Conservation (phyloP, 83 land plant genomes). For the Thuja plicata region DNA sequence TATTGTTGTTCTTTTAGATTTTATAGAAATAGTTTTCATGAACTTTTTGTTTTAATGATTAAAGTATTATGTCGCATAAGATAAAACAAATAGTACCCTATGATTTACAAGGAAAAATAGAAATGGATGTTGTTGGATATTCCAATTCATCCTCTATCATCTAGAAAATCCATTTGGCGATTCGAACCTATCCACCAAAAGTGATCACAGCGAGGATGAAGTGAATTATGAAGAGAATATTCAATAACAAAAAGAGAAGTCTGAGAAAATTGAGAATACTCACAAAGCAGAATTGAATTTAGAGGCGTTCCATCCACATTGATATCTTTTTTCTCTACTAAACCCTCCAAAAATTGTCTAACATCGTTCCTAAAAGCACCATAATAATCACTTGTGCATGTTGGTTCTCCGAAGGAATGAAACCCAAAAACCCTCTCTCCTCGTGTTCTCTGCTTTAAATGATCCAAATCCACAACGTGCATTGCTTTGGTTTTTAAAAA, state of each 20-base stretch:
- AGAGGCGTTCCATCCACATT: conserved; percentile 33
- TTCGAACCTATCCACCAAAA: conserved; percentile 75
- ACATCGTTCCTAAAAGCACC: conserved; percentile 48
- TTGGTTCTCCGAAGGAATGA: conserved; percentile 49
- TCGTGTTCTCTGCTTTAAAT: conserved; percentile 26
- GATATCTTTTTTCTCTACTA: conserved; percentile 25
- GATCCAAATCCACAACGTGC: not conserved
- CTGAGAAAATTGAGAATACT: not conserved
- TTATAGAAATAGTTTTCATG: no score
- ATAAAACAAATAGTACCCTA: no score
- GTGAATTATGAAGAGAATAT: conserved; percentile 52
- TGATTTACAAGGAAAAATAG: no score
- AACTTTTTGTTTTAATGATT: no score
- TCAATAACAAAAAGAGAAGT: conserved; percentile 42
- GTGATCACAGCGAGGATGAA: conserved; percentile 67
- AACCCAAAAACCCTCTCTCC: conserved; percentile 39
- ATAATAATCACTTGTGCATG: conserved; percentile 43
- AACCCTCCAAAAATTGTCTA: conserved; percentile 27
- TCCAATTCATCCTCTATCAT: no score
- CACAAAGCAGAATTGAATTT: conserved; percentile 17
- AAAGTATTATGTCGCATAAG: no score
- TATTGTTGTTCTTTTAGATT: no score
- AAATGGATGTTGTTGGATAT: no score
- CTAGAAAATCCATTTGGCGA: not conserved
- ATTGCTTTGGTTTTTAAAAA: not conserved